Conservation (phyloP, 192 early-diverging fungal genomes). For the Helicostylum pulchrum region DNA sequence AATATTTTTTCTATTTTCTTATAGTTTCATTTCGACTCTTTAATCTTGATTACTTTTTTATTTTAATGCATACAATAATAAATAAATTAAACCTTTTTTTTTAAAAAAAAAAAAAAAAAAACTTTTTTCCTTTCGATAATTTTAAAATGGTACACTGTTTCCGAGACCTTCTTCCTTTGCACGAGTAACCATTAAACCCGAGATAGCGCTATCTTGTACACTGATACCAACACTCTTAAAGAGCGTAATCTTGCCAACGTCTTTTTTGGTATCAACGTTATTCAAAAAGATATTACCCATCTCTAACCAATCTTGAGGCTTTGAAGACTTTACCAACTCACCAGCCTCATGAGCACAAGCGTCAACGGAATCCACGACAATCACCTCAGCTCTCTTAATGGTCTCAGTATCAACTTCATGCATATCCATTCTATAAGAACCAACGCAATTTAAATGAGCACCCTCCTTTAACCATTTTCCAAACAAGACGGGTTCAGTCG, state of each 20-base stretch:
- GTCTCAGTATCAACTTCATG: conserved; percentile 47
- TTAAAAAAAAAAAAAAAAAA: background rate
- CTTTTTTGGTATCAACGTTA: background rate
- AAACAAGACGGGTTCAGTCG: conserved; percentile 34
- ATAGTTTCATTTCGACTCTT: background rate
- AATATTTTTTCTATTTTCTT: background rate
- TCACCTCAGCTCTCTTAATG: conserved; percentile 26
- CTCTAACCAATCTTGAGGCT: conserved; percentile 32
- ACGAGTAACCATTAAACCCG: conserved; percentile 36
- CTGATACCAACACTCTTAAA: conserved; percentile 57
- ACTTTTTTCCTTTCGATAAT: background rate
- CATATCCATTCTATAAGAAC: conserved; percentile 49
- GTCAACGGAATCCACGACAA: conserved; percentile 41
- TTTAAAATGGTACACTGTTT: conserved; percentile 34
- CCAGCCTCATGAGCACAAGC: conserved; percentile 49
- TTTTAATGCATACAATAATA: background rate
- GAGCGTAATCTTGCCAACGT: conserved; percentile 30
- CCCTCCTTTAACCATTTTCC: conserved; percentile 42
- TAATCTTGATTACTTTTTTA: background rate
- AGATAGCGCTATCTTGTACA: conserved; percentile 52
- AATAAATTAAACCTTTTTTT: background rate
- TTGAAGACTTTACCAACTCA: conserved; percentile 42
- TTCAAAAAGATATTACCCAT: conserved; percentile 22
- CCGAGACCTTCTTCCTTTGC: conserved; percentile 43
- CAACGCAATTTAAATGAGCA: conserved; percentile 49